Conservation (phyloP, 2,329 filamentous ascomycete species). For the Fusarium mundagurra region DNA sequence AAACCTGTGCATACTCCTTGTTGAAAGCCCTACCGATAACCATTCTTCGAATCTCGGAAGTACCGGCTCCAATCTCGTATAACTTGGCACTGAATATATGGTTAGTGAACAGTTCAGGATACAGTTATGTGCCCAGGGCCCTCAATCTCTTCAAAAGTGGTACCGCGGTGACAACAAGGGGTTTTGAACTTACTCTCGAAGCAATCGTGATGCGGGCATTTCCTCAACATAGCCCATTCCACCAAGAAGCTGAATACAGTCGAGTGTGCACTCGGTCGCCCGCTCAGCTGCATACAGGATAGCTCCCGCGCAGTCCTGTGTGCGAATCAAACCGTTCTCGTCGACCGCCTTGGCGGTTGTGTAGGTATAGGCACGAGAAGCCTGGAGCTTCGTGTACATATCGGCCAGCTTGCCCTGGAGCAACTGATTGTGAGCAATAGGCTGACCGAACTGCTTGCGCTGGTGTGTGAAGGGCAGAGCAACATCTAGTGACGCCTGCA, state of each 20-base stretch:
- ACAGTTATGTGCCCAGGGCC: not conserved
- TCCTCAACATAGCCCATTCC: constrained; percentile 98
- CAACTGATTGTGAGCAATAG: constrained; percentile 92
- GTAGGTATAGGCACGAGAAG: constrained; percentile 88
- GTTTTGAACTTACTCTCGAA: constrained; percentile 68
- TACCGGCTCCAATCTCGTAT: constrained; percentile 97
- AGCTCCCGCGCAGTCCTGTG: constrained; percentile 92
- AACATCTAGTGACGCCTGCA: constrained; percentile 90
- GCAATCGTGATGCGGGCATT: constrained; percentile 85
- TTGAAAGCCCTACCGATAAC: constrained; percentile 94
- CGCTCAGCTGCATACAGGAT: constrained; percentile 94
- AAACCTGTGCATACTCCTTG: constrained; percentile 73
- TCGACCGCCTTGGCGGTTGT: constrained; percentile 82
- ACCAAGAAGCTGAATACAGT: constrained; percentile 91
- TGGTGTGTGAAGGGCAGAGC: constrained; percentile 89
- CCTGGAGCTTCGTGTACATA: constrained; percentile 95
- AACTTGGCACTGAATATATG: constrained; percentile 67
- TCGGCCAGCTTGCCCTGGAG: constrained; percentile 93
- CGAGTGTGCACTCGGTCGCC: constrained; percentile 85
- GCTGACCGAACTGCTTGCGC: constrained; percentile 85
- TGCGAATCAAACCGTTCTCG: constrained; percentile 76
- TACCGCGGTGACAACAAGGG: not conserved
- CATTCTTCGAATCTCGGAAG: constrained; percentile 92
- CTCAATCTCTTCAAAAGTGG: not conserved
- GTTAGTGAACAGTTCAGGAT: constrained; percentile 42